Evolutionary conservation across 352 stramenopile species (phyloP).

Genomic region (Phytopythium chamaehyphon): DNA sequence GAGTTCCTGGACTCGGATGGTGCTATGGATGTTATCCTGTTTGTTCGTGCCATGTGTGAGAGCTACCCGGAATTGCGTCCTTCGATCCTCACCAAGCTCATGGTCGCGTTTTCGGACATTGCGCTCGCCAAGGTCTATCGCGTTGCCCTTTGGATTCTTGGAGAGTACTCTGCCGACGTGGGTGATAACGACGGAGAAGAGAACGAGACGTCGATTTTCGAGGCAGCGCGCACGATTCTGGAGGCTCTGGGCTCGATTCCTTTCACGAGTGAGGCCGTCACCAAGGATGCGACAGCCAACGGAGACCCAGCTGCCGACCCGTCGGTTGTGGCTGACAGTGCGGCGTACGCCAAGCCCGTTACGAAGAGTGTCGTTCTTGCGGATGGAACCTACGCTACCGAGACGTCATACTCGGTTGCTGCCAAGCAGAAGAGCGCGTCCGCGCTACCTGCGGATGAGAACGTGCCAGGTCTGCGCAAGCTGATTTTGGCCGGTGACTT

Average conservation of each 20-base stretch:
- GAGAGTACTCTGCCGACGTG: conserved; percentile 86
- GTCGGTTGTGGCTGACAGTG: conserved; percentile 13
- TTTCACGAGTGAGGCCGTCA: conserved; percentile 52
- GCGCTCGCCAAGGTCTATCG: conserved; percentile 94
- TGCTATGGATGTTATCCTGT: conserved; percentile 98
- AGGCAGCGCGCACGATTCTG: conserved; percentile 88
- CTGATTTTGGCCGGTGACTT: conserved; percentile 94
- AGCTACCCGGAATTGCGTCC: conserved; percentile 93
- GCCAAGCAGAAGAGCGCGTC: conserved; percentile 33
- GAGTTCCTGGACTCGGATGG: conserved; percentile 97
- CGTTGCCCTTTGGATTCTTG: conserved; percentile 96
- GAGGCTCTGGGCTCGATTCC: conserved; percentile 74
- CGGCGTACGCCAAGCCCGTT: conserved; percentile 86
- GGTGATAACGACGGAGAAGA: conserved; percentile 29
- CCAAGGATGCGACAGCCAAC: conserved; percentile 27
- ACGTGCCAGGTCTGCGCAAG: conserved; percentile 76
- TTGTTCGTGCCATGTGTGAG: conserved; percentile 98
- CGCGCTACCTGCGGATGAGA: conserved; percentile 52
- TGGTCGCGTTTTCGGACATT: conserved; percentile 94
- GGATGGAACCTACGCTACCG: conserved; percentile 99
- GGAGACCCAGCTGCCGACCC: conserved; percentile 9
- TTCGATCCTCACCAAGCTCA: conserved; percentile 93
- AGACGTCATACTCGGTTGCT: conserved; percentile 87
- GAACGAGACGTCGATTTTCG: conserved; percentile 71
- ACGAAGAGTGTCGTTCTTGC: conserved; percentile 98